phyloP scores from a whole-genome alignment of 1,284 basidiomycete genomes.

The Phellinidium pouzarii region DNA sequence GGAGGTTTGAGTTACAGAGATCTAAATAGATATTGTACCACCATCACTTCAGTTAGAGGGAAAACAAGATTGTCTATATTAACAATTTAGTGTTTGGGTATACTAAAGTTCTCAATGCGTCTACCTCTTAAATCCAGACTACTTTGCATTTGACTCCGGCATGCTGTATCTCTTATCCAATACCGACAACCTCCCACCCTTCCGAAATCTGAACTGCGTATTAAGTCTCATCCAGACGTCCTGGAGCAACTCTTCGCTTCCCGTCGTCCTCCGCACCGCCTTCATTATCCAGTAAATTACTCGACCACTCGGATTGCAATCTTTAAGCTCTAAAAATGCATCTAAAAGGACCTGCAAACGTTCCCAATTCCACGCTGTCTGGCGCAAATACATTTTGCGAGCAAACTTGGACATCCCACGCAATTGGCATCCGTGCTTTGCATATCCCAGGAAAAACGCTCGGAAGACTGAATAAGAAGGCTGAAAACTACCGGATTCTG shows the following conservation, averaged over 20 bases:
- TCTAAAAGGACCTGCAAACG: constrained; percentile 51
- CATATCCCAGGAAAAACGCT: constrained; percentile 73
- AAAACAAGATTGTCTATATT: constrained; percentile 1
- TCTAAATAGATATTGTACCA: not conserved
- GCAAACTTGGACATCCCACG: constrained; percentile 1
- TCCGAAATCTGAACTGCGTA: constrained; percentile 39
- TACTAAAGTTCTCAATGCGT: not conserved
- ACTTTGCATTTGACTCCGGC: not conserved
- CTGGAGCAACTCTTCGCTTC: constrained; percentile 41
- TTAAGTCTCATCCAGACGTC: constrained; percentile 51
- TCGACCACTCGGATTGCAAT: constrained; percentile 35
- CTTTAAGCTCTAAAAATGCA: constrained; percentile 44
- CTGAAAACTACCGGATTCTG: constrained; percentile 24
- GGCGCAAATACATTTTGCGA: constrained; percentile 15
- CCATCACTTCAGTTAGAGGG: not conserved
- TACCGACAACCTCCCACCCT: constrained; percentile 43
- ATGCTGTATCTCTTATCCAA: constrained; percentile 30
- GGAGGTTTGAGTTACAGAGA: constrained; percentile 12
- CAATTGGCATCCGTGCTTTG: constrained; percentile 41
- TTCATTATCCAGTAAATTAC: constrained; percentile 59
- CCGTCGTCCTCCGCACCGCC: constrained; percentile 53
- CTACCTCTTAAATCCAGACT: not conserved
- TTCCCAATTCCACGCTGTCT: constrained; percentile 43
- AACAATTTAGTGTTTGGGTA: not conserved
- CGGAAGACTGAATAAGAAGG: constrained; percentile 55